Evolutionary conservation across 768 basidiomycete species (phyloP), one percentile per base, ranked within the genome.

Genomic region (Mycena filopes): DNA sequence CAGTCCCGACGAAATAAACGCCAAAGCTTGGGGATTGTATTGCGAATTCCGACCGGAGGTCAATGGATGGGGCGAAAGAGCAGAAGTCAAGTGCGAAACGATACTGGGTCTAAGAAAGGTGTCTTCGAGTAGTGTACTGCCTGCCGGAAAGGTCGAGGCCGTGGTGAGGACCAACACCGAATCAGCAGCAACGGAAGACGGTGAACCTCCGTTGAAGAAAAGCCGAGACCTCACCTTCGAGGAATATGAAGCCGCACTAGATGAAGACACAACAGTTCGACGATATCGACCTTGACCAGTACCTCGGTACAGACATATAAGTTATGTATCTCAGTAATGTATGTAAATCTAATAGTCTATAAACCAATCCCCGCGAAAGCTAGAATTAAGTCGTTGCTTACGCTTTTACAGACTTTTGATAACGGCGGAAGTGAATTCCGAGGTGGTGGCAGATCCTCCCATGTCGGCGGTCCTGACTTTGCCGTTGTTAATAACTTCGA

Each of bases 401-500:
- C 57, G 57, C 60, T 62, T n/a, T 73, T 63, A 77, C 79, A 88
- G 72, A 94, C 81, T 77, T 89, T 91, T 87, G 81, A 98, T 95
- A 76, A 99, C 86, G 47, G 93, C 96, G 50, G 89, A 83, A 41
- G 98, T 99, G 82, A 99, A 95, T 73, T 98, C 97, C 29, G 93
- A 94, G 62, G 97, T 99, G 29, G 92, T 93, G 47, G 94, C 87
- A 67, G 91, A 89, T 60, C 96, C 94, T 94, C 93, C 93, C 92
- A 99, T 94, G 73, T 99, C 97, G 63, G 94, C 90, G 33, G 97
- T 99, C 76, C 92, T 87, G 76, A 97, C 87, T 76, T 93, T 91
- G 70, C 91, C 92, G 62, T 87, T 87, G 75, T 93, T 90, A 73
- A 99, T 93, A 70, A 98, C 95, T 70, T 92, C 90, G 79, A 98